Evolutionary conservation across 2,329 filamentous ascomycete species (phyloP), one percentile per base, ranked within the genome.

Genomic region (Alternaria angustiovoidea): DNA sequence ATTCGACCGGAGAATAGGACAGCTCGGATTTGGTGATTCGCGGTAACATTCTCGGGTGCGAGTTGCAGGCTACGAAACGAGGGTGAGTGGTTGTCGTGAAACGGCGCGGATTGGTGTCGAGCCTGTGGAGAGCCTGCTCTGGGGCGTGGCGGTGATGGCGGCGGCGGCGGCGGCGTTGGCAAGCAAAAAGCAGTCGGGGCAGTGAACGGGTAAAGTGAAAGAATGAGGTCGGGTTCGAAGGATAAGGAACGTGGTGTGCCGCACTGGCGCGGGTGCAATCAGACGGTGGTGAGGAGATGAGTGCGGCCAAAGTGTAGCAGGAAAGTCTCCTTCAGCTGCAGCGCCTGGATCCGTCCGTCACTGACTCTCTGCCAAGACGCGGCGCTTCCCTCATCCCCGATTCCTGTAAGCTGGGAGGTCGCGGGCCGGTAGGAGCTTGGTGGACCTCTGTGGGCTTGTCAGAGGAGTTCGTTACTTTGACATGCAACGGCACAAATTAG

Each of bases 21-120:
- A 65, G 68, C 59, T 67, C 53, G 66, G 66, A 54, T n/a, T 59
- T 57, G 60, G 49, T 59, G 61, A 46, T 60, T 65, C 56, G 69
- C 61, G 64, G 67, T 63, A 61, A 65, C 74, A 77, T 76, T 62
- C 63, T 74, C 63, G 70, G 65, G 57, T 52, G 63, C 49, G 48
- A 54, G 28, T 22, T 30, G 41, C 42, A 48, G 51, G 28, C 34
- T 22, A 5, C 12, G 39, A 42, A 7, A 16, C 39, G 20, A 24
- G 39, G 8, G 20, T 11, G 28, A 22, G 39, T 41, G 26, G 34
- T 43, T 26, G 26, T 44, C 11, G 16, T 44, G 39, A 43, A 44
- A n/a, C 5, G 51, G 51, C 28, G 51, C 41, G 4, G 49, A 22
- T 22, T 43, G 22, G 36, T 41, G 57, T 28, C 18, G 44, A 42